Conservation (phyloP, 805 yeast genomes). For the Saturnispora serradocipensis region DNA sequence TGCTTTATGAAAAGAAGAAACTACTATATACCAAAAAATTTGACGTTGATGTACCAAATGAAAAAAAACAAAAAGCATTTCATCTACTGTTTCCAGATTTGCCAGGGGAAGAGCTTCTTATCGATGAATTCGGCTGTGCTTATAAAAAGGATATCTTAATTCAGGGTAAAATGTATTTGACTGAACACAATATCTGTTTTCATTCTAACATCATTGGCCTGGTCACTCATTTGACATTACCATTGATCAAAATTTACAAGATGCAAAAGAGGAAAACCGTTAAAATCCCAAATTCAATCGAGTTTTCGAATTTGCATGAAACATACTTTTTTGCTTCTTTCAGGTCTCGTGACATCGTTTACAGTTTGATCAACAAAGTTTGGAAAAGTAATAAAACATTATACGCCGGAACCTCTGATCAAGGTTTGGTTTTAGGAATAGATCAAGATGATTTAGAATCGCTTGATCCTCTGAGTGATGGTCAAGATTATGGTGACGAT, state of each 20-base stretch:
- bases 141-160: slow-evolving; percentile 52
- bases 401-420: not conserved
- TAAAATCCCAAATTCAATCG: slow-evolving; percentile 61
- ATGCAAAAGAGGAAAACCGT: slow-evolving; percentile 58
- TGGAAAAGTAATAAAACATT: slow-evolving; percentile 44
- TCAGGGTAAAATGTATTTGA: slow-evolving; percentile 57
- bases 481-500: slow-evolving; percentile 24
- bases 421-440: slow-evolving; percentile 8
- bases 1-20: slow-evolving; percentile 2
- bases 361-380: slow-evolving; percentile 43
- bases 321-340: slow-evolving; percentile 59
- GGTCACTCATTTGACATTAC: slow-evolving; percentile 49
- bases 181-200: slow-evolving; percentile 49
- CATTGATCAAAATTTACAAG: slow-evolving; percentile 52
- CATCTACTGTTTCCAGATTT: slow-evolving; percentile 50
- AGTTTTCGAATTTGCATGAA: slow-evolving; percentile 52
- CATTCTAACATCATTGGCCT: slow-evolving; percentile 61
- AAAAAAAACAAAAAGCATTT: slow-evolving; percentile 49
- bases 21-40: slow-evolving; percentile 15
- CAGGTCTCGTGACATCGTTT: slow-evolving; percentile 48
- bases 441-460: slow-evolving; percentile 14
- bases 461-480: slow-evolving; percentile 2
- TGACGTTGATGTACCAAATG: slow-evolving; percentile 31
- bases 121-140: slow-evolving; percentile 60
- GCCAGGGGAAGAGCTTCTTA: slow-evolving; percentile 41